These are phyloP conservation scores for Eucalyptus erythrocorys DNA, from an alignment of 345 rosid genomes.

Conservation along the genomic window DNA sequence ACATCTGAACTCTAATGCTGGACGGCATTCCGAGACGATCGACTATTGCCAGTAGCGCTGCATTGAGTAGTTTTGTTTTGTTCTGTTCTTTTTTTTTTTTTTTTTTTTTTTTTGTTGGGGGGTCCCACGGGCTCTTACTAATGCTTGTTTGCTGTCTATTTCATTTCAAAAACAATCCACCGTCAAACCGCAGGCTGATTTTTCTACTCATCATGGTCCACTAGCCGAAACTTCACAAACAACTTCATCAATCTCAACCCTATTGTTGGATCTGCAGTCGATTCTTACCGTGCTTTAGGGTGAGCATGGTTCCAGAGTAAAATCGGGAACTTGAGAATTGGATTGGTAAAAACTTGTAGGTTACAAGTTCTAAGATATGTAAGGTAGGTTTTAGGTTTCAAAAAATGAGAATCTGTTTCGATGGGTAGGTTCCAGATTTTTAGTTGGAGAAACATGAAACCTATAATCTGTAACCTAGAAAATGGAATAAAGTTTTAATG, in stretches of 20 bases:
- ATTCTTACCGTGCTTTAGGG: background rate
- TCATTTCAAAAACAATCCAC: background rate
- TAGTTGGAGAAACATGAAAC: too few relatives aligned
- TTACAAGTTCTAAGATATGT: too few relatives aligned
- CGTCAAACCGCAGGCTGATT: background rate
- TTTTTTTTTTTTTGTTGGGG: too few relatives aligned
- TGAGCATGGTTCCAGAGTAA: fast-evolving
- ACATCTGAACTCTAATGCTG: background rate
- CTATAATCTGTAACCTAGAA: too few relatives aligned
- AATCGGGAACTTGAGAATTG: too few relatives aligned
- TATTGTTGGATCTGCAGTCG: background rate
- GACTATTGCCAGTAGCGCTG: background rate
- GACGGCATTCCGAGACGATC: background rate
- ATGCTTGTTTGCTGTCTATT: background rate
- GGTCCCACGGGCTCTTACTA: background rate
- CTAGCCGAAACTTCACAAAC: background rate
- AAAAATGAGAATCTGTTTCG: too few relatives aligned
- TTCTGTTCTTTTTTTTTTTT: too few relatives aligned
- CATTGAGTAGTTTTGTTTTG: background rate
- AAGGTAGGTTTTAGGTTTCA: too few relatives aligned
- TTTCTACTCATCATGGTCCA: background rate
- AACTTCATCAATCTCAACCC: background rate
- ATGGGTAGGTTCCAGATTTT: too few relatives aligned
- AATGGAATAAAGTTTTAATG: too few relatives aligned
- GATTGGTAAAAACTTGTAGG: too few relatives aligned